These are phyloP conservation scores for Castanea crenata DNA, from an alignment of 306 rosid species.

Conservation along the genomic window DNA sequence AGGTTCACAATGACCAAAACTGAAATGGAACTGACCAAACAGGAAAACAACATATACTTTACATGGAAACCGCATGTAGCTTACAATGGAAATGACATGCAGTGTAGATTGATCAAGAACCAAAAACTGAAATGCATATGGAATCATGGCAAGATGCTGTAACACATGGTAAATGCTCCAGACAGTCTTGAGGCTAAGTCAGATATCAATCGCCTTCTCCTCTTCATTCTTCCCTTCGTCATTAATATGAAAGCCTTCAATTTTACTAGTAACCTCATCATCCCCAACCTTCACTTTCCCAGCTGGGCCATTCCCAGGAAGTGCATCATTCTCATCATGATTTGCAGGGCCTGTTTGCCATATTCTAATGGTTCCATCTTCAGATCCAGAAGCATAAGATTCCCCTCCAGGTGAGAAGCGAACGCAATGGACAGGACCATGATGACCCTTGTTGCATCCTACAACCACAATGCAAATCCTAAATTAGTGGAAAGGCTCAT, in stretches of 20 bases:
- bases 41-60: too few relatives aligned
- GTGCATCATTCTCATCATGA: slow-evolving; percentile 49
- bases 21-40: too few relatives aligned
- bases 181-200: slow-evolving; percentile 5
- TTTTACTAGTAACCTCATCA: slow-evolving; percentile 70
- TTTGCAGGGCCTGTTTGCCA: slow-evolving; percentile 92
- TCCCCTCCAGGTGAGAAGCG: slow-evolving; percentile 99
- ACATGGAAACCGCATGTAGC: too few relatives aligned
- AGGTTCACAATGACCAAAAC: too few relatives aligned
- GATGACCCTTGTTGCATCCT: slow-evolving; percentile 99
- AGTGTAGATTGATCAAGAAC: too few relatives aligned
- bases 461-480: slow-evolving; percentile 28
- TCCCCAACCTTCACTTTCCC: slow-evolving; percentile 56
- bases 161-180: too few relatives aligned
- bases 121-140: too few relatives aligned
- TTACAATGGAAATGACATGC: too few relatives aligned
- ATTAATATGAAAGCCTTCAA: slow-evolving; percentile 73
- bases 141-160: too few relatives aligned
- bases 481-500: too few relatives aligned
- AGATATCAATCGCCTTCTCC: slow-evolving; percentile 59
- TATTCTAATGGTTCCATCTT: slow-evolving; percentile 97
- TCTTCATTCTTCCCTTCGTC: slow-evolving; percentile 66
- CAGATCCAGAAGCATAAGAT: slow-evolving; percentile 98
- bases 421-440: slow-evolving; percentile 96
- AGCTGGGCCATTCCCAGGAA: slow-evolving; percentile 49